phyloP scores from a whole-genome alignment of 2,329 filamentous ascomycete genomes.

The Fusarium oxysporum region DNA sequence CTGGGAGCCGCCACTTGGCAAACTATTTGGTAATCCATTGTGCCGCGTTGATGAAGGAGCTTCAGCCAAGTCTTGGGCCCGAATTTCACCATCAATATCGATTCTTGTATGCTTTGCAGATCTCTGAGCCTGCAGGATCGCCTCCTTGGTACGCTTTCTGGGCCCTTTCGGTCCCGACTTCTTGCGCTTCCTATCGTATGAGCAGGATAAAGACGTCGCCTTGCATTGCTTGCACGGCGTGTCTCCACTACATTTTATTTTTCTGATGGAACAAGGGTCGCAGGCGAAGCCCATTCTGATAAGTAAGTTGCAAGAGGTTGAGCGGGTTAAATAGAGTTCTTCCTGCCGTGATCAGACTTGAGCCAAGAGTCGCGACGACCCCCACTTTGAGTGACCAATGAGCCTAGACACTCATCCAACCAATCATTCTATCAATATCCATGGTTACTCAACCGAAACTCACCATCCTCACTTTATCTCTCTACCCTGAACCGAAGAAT shows the following conservation, averaged over 20 bases:
- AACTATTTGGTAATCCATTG: not conserved
- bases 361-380: not conserved
- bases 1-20: not conserved
- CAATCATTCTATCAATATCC: not conserved
- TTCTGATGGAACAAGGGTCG: conserved; percentile 17
- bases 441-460: not conserved
- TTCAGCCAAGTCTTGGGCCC: not conserved
- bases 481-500: not conserved
- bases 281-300: conserved; percentile 19
- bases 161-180: conserved; percentile 25
- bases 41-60: not conserved
- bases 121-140: conserved; percentile 10
- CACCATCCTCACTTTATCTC: not conserved
- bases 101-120: not conserved
- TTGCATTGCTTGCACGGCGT: conserved; percentile 8
- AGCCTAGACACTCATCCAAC: not conserved
- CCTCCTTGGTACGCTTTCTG: conserved; percentile 25
- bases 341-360: not conserved
- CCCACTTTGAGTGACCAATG: not conserved
- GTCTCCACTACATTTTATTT: conserved; percentile 13
- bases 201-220: conserved; percentile 3
- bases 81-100: not conserved
- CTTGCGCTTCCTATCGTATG: conserved; percentile 24
- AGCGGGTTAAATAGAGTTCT: not conserved
- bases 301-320: not conserved